Percentiles rank a stretch among this genome's conserved stretches.
Conservation (phyloP, 2,329 filamentous ascomycete species). For the Massarina eburnea region DNA sequence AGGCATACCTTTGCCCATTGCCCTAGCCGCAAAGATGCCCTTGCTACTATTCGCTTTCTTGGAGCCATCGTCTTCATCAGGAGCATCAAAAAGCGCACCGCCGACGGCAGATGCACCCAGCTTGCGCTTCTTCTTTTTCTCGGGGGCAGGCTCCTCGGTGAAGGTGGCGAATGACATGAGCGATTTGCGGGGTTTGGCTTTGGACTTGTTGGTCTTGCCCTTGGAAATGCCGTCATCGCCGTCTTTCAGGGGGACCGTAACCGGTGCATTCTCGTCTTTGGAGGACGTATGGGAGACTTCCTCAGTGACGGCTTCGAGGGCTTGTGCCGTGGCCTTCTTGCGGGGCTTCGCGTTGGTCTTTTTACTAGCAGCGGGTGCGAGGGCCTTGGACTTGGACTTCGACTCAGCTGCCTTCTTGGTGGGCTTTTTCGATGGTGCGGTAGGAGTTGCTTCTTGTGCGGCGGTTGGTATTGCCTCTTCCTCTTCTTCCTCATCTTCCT, state of each 20-base stretch:
- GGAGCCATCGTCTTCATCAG: slow-evolving; percentile 35
- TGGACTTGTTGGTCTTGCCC: slow-evolving; percentile 49
- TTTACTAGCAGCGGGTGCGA: slow-evolving; percentile 48
- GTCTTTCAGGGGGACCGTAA: slow-evolving; percentile 39
- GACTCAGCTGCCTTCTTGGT: slow-evolving; percentile 28
- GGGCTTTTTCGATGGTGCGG: slow-evolving; percentile 31
- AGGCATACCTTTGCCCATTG: slow-evolving; percentile 37
- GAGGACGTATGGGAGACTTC: slow-evolving; percentile 39
- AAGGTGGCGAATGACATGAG: slow-evolving; percentile 51
- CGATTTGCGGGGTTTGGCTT: slow-evolving; percentile 45
- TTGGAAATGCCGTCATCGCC: slow-evolving; percentile 27
- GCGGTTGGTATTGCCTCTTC: slow-evolving; percentile 17
- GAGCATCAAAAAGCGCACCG: slow-evolving; percentile 68
- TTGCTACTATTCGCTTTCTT: slow-evolving; percentile 39
- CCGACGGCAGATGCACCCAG: slow-evolving; percentile 55
- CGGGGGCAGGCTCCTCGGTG: slow-evolving; percentile 41
- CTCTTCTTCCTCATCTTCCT: slow-evolving; percentile 32
- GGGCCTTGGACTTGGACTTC: slow-evolving; percentile 41
- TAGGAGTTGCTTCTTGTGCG: slow-evolving; percentile 29
- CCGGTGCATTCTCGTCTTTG: slow-evolving; percentile 42
- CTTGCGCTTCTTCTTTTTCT: slow-evolving; percentile 71
- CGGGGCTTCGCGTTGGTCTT: slow-evolving; percentile 49
- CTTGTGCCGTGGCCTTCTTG: slow-evolving; percentile 41
- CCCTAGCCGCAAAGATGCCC: slow-evolving; percentile 41
- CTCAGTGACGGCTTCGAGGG: slow-evolving; percentile 49